Evolutionary conservation across 257 asterid species (phyloP).

Genomic region (Coffea eugenioides): DNA sequence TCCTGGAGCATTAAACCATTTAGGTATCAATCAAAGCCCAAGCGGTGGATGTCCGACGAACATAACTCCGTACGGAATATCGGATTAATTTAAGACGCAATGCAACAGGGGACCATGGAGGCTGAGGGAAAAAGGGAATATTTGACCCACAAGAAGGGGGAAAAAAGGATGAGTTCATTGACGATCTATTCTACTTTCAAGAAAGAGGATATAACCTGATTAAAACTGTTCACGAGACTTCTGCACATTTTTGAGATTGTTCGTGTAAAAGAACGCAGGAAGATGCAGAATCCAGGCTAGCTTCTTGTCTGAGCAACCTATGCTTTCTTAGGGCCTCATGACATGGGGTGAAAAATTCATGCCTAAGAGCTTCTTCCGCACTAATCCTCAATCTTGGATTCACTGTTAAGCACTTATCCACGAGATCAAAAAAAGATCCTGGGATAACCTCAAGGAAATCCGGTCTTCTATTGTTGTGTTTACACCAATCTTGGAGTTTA

Average conservation of each 20-base stretch:
- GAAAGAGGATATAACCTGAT: not conserved
- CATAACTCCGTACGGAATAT: not conserved
- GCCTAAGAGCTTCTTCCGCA: slow-evolving; percentile 86
- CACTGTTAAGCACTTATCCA: slow-evolving; percentile 75
- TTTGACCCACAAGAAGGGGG: not conserved
- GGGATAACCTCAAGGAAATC: slow-evolving; percentile 58
- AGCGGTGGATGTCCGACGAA: not conserved
- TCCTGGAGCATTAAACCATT: not conserved
- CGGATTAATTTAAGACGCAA: not conserved
- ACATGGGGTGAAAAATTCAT: slow-evolving; percentile 61
- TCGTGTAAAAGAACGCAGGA: slow-evolving; percentile 14
- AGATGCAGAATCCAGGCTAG: slow-evolving; percentile 20
- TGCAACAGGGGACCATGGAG: not conserved
- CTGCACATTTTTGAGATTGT: slow-evolving; percentile 27
- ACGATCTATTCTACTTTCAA: not conserved
- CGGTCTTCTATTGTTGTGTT: slow-evolving; percentile 52
- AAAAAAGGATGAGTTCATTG: not conserved
- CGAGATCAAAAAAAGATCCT: slow-evolving; percentile 64
- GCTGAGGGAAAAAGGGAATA: no score
- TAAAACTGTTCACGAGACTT: slow-evolving; percentile 20
- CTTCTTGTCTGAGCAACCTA: slow-evolving; percentile 45
- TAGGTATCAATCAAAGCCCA: not conserved
- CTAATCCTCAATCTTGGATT: slow-evolving; percentile 82
- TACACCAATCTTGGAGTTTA: slow-evolving; percentile 77
- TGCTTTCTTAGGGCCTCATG: slow-evolving; percentile 50